Conservation (phyloP, 2,329 filamentous ascomycete species). For the Sarocladium kiliense region DNA sequence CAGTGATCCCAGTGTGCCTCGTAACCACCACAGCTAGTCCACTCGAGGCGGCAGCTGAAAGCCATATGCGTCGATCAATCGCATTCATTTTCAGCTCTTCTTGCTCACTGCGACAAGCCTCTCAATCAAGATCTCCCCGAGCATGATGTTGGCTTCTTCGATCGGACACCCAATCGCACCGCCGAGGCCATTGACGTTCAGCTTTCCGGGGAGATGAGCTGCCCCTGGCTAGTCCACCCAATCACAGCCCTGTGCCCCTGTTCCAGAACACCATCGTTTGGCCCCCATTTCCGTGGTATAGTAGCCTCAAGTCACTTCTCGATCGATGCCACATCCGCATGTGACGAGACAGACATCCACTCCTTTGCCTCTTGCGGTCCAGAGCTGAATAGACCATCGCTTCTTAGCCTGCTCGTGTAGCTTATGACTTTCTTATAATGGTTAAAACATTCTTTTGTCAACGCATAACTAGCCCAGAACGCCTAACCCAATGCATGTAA, state of each 20-base stretch:
- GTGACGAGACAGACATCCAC: background rate
- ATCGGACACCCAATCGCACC: background rate
- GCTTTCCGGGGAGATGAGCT: conserved; percentile 6
- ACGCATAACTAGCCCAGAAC: conserved; percentile 6
- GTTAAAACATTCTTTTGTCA: background rate
- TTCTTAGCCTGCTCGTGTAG: background rate
- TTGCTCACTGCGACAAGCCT: no score
- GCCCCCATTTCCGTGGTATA: background rate
- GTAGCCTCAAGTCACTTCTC: no score
- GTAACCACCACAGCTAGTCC: no score
- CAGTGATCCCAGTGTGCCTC: background rate
- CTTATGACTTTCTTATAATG: background rate
- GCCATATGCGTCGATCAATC: background rate
- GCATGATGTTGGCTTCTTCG: background rate
- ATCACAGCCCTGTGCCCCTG: background rate
- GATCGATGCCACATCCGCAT: background rate
- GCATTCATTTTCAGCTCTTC: background rate
- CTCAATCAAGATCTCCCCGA: background rate
- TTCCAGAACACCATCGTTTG: conserved; percentile 5
- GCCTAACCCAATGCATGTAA: conserved; percentile 9
- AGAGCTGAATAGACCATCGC: background rate
- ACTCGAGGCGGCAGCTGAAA: background rate
- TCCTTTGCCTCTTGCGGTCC: background rate
- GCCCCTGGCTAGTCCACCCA: background rate
- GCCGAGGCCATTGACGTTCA: background rate